Base-by-base conservation (phyloP, 2,329 filamentous ascomycete genomes). In the Alternaria ventricosa region DNA sequence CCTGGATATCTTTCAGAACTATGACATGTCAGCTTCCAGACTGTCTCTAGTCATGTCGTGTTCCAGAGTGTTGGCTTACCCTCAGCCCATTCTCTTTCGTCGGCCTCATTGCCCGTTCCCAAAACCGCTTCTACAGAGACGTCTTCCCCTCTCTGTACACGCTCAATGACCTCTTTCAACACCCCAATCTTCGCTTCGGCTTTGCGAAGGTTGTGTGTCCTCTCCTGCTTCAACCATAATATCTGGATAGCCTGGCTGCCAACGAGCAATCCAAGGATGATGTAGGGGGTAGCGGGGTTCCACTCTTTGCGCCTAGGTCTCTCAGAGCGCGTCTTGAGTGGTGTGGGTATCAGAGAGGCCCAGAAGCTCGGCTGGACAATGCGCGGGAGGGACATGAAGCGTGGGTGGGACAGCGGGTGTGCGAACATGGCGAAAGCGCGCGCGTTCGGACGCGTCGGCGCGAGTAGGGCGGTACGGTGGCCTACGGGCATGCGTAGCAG, bases 221-320 rank as follows among this genome's bases (percentile, higher is more conserved):
- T 91, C 55, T 94, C 90, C 71, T 92, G 92, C 72, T 90, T 91
- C 72, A 98, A 79, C 36, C 89, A 86, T 75, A 99, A 90, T 86
- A 96, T 92, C 74, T 97, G 92, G 72, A 99, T 97, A 13, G 95
- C 92, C 85, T 97, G 97, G 65, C 93, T 97, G 5, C 96, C 96
- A 68, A 98, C 95, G 67, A 98, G 86, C 44, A 94, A 84, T 6
- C 92, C 84, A 3, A 89, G 78, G 61, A 87, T 75, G 62, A 95
- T 88, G 81, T 91, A 94, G 63, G 87, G 70, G 15, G 93, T 86
- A 2, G 86, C 86, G 23, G 94, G 86, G 20, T 84, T 84, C 79
- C 81, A 82, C n/a, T 77, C 78, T 68, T 79, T 75, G 4, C 75
- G 20, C 43, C 62, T 60, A n/a, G 71, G 60, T 15, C 58, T 41